Evolutionary conservation across 257 asterid genomes (phyloP).

Genomic region (Fraxinus pennsylvanica): DNA sequence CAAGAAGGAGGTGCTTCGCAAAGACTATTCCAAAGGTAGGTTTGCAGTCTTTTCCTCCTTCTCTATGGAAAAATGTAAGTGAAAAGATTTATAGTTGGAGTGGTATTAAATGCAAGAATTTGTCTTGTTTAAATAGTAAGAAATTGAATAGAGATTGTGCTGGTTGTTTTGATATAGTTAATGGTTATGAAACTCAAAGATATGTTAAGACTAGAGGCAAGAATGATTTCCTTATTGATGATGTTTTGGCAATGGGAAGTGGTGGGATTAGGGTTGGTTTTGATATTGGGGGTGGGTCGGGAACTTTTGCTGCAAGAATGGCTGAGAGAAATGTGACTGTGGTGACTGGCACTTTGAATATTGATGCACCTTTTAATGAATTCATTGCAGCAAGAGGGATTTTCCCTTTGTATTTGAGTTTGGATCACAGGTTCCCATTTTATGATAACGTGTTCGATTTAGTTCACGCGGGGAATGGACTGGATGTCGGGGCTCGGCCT

Average conservation of each 20-base stretch:
- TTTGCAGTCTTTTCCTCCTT: conserved; percentile 38
- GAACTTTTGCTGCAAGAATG: conserved; percentile 89
- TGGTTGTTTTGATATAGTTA: conserved; percentile 62
- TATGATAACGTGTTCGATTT: conserved; percentile 70
- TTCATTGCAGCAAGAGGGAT: conserved; percentile 87
- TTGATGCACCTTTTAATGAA: conserved; percentile 78
- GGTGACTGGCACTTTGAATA: conserved; percentile 66
- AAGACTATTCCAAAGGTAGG: conserved; percentile 41
- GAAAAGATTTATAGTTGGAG: conserved; percentile 47
- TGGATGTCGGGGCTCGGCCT: conserved; percentile 60
- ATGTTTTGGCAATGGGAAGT: conserved; percentile 70
- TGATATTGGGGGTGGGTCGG: conserved; percentile 89
- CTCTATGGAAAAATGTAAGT: conserved; percentile 48
- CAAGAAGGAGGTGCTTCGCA: conserved; percentile 51
- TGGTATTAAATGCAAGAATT: conserved; percentile 46
- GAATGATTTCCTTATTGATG: conserved; percentile 74
- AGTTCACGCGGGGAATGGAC: conserved; percentile 61
- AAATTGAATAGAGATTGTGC: conserved; percentile 73
- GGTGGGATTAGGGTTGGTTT: conserved; percentile 64
- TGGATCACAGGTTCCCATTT: conserved; percentile 79
- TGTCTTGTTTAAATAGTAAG: conserved; percentile 58
- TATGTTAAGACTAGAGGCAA: conserved; percentile 60
- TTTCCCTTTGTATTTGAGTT: conserved; percentile 73
- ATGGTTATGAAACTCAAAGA: conserved; percentile 52
- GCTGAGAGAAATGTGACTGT: conserved; percentile 68